phyloP scores from a whole-genome alignment of 768 basidiomycete genomes.

The Lactarius tabidus region DNA sequence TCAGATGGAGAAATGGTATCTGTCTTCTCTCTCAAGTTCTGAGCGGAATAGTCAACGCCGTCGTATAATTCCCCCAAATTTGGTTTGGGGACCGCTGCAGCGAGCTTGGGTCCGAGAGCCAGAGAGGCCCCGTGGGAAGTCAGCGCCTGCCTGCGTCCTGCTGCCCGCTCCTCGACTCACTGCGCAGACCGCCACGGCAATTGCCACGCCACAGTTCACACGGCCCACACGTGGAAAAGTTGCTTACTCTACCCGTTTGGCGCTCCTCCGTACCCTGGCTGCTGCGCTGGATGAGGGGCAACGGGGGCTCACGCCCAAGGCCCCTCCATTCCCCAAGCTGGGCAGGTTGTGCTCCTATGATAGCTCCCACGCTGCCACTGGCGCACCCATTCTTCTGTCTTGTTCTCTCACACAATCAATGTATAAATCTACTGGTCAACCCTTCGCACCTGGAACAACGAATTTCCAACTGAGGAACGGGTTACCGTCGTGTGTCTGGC shows the following conservation, averaged over 20 bases:
- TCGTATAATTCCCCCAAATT: background rate
- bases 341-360: background rate
- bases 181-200: background rate
- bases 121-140: conserved; percentile 1
- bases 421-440: background rate
- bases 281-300: background rate
- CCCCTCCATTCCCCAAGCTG: background rate
- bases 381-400: background rate
- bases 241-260: background rate
- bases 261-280: background rate
- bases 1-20: background rate
- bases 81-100: background rate
- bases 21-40: background rate
- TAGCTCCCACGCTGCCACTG: background rate
- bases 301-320: background rate
- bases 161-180: background rate
- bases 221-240: conserved; percentile 9
- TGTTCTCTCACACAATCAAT: background rate
- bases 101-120: background rate
- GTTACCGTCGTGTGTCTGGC: background rate
- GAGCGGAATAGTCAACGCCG: background rate
- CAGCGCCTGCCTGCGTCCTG: conserved; percentile 13
- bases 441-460: background rate
- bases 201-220: conserved; percentile 8
- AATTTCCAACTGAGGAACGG: background rate